Conservation (phyloP, 2,329 filamentous ascomycete species). For the Neocucurbitaria cava region DNA sequence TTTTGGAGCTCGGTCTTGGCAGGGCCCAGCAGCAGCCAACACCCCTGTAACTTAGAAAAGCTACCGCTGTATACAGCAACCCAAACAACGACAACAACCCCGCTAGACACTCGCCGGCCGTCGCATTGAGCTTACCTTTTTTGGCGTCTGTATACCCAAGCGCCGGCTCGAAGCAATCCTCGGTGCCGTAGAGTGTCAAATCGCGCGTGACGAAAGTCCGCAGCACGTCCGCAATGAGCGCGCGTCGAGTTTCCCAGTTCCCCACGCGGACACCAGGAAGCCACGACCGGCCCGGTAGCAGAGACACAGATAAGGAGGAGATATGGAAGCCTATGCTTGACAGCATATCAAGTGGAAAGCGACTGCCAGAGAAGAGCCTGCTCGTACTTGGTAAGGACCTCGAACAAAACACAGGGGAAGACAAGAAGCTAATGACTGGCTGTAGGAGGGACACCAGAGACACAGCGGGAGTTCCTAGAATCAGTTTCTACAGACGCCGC, state of each 20-base stretch:
- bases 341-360: slow-evolving; percentile 86
- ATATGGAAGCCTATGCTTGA: slow-evolving; percentile 96
- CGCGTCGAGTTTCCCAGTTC: slow-evolving; percentile 42
- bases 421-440: slow-evolving; percentile 24
- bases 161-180: not conserved
- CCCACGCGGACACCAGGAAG: slow-evolving; percentile 29
- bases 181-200: not conserved
- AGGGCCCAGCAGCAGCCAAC: slow-evolving; percentile 23
- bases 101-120: slow-evolving; percentile 18
- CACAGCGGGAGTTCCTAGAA: slow-evolving; percentile 82
- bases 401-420: slow-evolving; percentile 16
- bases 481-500: slow-evolving; percentile 49
- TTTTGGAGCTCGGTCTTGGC: slow-evolving; percentile 43
- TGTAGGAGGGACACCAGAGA: slow-evolving; percentile 79
- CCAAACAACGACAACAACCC: slow-evolving; percentile 29
- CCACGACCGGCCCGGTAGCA: slow-evolving; percentile 54
- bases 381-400: slow-evolving; percentile 74
- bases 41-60: slow-evolving; percentile 43
- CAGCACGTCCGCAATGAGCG: slow-evolving; percentile 43
- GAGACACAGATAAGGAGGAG: slow-evolving; percentile 77
- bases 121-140: slow-evolving; percentile 16
- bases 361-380: slow-evolving; percentile 89
- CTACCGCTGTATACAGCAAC: slow-evolving; percentile 28
- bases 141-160: not conserved
- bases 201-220: slow-evolving; percentile 19